Base-by-base conservation (phyloP, 2,329 filamentous ascomycete genomes). In the Xylariaceae sp. region DNA sequence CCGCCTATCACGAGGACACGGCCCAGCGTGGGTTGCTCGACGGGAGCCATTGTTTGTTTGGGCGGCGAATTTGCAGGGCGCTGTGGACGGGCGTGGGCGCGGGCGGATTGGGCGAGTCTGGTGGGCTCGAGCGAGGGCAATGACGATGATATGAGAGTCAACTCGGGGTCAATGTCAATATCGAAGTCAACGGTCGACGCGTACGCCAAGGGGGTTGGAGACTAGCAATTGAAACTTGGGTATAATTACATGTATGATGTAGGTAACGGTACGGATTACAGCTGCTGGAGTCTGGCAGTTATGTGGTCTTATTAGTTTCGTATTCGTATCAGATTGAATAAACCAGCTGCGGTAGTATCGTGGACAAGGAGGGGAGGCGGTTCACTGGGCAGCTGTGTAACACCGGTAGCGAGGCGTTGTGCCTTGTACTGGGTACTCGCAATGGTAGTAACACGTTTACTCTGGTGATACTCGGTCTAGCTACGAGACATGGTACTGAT, bases 1-100 rank as follows among this genome's bases (percentile, higher is more conserved):
- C 90, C 90, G 69, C 90, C 90, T 66, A 93, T 86, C 66, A 94
- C 86, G 66, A 92, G 80, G 69, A 92, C 88, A 65, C 82, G 84
- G 71, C 88, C 88, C 55, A 92, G 78, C 57, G 73, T 65, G 63
- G 74, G 74, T 67, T 79, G 74, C 64, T 74, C 56, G 56, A 62
- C 44, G 44, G 56, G 23, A 23, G 62, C 60, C 58, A 65, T 62
- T 61, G 64, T 65, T 62, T 60, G 64, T 65, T 13, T 58, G 56
- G 57, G 55, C 39, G 44, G 35, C 44, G 39, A 37, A 30, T n/a
- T 13, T 45, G 37, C 37, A 10, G 37, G 37, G 37, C 11, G 11
- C 13, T 13, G 50, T 7, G n/a, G 23, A 30, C 23, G 23, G 11
- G 15, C 15, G 15, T 48, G 15, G n/a, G 45, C 3, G 4, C n/a